Base-by-base conservation (phyloP, 352 stramenopile species). In the Pythium rishiriense region DNA sequence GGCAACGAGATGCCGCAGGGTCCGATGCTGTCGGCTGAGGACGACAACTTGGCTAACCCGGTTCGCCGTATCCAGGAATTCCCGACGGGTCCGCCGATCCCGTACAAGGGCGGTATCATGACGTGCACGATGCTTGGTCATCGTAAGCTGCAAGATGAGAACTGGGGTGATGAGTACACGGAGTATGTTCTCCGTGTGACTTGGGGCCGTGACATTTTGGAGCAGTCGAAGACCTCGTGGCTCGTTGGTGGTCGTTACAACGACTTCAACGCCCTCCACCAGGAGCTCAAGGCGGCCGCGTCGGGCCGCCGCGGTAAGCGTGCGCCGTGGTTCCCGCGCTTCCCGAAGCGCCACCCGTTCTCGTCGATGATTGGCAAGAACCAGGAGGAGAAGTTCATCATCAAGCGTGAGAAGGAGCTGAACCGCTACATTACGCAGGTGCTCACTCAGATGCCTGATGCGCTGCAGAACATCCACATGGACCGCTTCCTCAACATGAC, bases 351-450 rank as follows among this genome's bases (percentile, higher is more conserved):
- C 68, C 87, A 96, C 62, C 87, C 87, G 63, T 94, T 96, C 70
- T 96, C 87, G 65, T 93, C 84, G 19, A 89, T 94, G 79, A 94
- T 96, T 39, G 87, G 87, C 65, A 96, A 96, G 80, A 96, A 96
- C 71, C 84, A 93, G 63, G 78, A 96, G 62, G 87, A 96, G 60
- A 94, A 96, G 70, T 96, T 96, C 64, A 92, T 96, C 63, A 93
- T 93, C 76, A 94, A 91, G 72, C 84, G 87, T 50, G 87, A 96
- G 70, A 96, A 96, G 69, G 87, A 96, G 61, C 82, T 96, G 62
- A 96, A 96, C 72, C 87, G 87, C 39, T 96, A 96, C 81, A 89
- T 96, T 79, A 96, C 87, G 49, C 87, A 96, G 62, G 87, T 96
- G 75, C 70, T 96, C 37, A 96, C 87, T 46, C 87, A 96, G 72